Conservation (phyloP, 192 early-diverging fungal species). For the Coemansia sp. region DNA sequence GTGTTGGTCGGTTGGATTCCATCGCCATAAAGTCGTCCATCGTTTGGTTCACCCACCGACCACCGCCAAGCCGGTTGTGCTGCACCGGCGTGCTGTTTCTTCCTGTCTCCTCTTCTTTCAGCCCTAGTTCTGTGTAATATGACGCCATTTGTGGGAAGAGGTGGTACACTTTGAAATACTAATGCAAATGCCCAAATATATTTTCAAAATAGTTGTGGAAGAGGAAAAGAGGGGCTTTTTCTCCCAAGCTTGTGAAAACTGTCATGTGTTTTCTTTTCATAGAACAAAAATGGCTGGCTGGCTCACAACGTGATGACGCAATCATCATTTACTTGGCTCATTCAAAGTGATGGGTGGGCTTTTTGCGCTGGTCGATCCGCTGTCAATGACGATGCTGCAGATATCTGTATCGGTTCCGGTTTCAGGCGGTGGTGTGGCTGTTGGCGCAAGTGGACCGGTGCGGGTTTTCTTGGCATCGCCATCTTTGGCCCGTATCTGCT, state of each 20-base stretch:
- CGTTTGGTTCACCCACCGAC: constrained; percentile 39
- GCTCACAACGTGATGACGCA: constrained; percentile 11
- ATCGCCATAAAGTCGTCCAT: constrained; percentile 50
- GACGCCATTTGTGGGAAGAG: constrained; percentile 32
- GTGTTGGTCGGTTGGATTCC: constrained; percentile 37
- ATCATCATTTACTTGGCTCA: not conserved
- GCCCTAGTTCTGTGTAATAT: constrained; percentile 40
- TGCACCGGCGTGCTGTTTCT: constrained; percentile 12
- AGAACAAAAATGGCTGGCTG: too few species aligned
- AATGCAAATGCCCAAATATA: constrained; percentile 8
- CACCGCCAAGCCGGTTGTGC: constrained; percentile 4
- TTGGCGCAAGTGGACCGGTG: not conserved
- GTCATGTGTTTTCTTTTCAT: not conserved
- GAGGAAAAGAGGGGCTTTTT: not conserved
- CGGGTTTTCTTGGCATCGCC: too few species aligned
- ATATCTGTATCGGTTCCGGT: not conserved
- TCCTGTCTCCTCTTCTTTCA: constrained; percentile 35
- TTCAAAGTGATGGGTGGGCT: not conserved
- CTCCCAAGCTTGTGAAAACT: not conserved
- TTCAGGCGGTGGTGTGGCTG: not conserved
- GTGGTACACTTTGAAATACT: not conserved
- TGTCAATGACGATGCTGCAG: not conserved
- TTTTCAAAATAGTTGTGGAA: not conserved
- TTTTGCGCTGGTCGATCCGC: not conserved
- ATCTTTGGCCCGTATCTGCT: too few species aligned